Conservation (phyloP, 139 green algal species). For the Chlorella sp. region DNA sequence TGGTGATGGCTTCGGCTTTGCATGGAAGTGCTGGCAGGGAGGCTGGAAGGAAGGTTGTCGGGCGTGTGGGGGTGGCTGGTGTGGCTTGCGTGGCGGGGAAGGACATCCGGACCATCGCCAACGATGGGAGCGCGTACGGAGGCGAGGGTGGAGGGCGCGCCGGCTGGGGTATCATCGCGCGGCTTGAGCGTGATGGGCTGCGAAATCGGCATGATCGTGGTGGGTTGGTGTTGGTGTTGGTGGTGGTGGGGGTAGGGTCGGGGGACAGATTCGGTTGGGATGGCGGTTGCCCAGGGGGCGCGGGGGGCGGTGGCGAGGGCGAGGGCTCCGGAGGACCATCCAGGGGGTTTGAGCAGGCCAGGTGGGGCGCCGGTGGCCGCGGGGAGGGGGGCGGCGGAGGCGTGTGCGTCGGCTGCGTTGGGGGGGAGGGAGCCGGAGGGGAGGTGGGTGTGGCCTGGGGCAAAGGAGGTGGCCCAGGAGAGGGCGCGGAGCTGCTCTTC, state of each 20-base stretch:
- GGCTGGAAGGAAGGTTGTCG: too few relatives aligned
- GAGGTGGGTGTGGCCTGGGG: not conserved
- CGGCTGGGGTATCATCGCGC: not conserved
- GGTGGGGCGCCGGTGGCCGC: not conserved
- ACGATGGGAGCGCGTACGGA: not conserved
- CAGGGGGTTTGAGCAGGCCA: not conserved
- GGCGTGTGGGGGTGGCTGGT: too few relatives aligned
- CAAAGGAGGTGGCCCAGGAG: conserved; percentile 11
- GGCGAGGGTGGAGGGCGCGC: not conserved
- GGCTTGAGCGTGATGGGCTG: not conserved
- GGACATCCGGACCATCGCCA: not conserved
- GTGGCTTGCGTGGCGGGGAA: too few relatives aligned
- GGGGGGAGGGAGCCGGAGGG: not conserved
- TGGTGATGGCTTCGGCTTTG: too few relatives aligned
- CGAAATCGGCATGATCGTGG: not conserved
- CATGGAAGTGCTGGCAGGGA: too few relatives aligned
- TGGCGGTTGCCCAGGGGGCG: not conserved
- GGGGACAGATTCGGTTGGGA: not conserved
- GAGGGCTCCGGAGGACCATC: not conserved
- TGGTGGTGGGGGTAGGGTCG: not conserved
- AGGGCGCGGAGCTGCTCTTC: conserved; percentile 22
- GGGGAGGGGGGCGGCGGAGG: not conserved
- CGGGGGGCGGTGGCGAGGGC: not conserved
- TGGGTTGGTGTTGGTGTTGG: not conserved
- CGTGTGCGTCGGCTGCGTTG: not conserved